A percentile compares a stretch with the other conserved stretches of the same genome.
These are phyloP conservation scores for Polysphondylium violaceum DNA, from an alignment of 78 protist species.

Conservation along the genomic window DNA sequence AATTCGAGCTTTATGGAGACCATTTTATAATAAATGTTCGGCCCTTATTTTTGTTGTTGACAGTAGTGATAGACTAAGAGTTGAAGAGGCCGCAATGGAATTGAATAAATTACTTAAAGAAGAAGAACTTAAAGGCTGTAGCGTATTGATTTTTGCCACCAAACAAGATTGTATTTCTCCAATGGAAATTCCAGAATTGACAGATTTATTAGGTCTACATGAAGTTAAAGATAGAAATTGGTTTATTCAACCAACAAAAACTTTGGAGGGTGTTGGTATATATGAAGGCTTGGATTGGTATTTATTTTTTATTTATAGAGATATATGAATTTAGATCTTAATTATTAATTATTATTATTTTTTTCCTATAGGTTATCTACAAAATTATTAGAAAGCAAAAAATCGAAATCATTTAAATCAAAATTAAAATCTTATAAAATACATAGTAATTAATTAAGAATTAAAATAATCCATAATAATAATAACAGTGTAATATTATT, in stretches of 20 bases:
- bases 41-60: conserved; percentile 87
- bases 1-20: conserved; percentile 67
- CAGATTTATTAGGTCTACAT: conserved; percentile 62
- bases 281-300: conserved; percentile 81
- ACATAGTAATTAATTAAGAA: not conserved
- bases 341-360: not conserved
- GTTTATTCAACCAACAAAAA: conserved; percentile 70
- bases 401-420: conserved; percentile 22
- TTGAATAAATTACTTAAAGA: conserved; percentile 52
- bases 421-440: not conserved
- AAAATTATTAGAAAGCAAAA: conserved; percentile 17
- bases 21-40: conserved; percentile 47
- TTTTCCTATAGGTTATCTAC: not conserved
- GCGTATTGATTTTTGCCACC: conserved; percentile 70
- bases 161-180: conserved; percentile 73
- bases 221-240: conserved; percentile 74
- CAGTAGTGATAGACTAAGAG: conserved; percentile 74
- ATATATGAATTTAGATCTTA: not conserved
- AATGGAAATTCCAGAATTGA: conserved; percentile 75
- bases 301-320: too few species aligned
- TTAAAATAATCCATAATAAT: not conserved
- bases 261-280: conserved; percentile 57
- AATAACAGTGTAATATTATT: not conserved
- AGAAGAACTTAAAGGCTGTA: conserved; percentile 40
- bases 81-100: conserved; percentile 79